Evolutionary conservation across 176 grass and related monocot genomes (phyloP).

Genomic region (Carex kokanica): DNA sequence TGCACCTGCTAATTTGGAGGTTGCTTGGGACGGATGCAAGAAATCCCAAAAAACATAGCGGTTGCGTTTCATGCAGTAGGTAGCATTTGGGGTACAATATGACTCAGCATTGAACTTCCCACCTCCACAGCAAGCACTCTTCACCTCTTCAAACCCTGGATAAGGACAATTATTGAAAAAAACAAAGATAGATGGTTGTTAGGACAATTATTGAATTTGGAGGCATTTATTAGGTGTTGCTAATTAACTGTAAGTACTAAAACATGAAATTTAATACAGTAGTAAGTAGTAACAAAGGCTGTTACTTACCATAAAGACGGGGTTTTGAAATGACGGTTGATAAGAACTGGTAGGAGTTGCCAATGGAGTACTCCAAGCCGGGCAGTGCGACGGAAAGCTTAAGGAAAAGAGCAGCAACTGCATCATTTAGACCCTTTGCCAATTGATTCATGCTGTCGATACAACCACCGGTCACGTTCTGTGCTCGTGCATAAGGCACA

Average conservation of each 20-base stretch:
- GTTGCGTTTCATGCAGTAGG: constrained; percentile 42
- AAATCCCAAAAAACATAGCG: constrained; percentile 58
- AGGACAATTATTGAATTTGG: neutral
- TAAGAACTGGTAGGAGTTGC: constrained; percentile 46
- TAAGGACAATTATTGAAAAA: neutral
- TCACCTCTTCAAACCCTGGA: constrained; percentile 52
- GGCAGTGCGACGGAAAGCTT: constrained; percentile 45
- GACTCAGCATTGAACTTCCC: constrained; percentile 53
- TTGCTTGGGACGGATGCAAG: constrained; percentile 51
- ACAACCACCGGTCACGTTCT: constrained; percentile 37
- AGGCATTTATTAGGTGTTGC: neutral
- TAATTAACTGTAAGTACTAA: neutral
- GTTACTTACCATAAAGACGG: constrained; percentile 27
- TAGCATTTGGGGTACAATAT: constrained; percentile 45
- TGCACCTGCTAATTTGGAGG: constrained; percentile 34
- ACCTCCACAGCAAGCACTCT: constrained; percentile 57
- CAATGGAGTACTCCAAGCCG: constrained; percentile 57
- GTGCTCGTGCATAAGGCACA: constrained; percentile 34
- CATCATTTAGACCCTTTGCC: constrained; percentile 47
- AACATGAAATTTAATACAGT: neutral
- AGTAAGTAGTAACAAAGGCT: neutral
- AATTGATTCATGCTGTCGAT: constrained; percentile 42
- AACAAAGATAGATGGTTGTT: neutral
- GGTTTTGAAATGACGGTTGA: constrained; percentile 40
- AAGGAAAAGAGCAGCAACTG: constrained; percentile 30